Base-by-base conservation (phyloP, 805 yeast genomes). In the Saccharomycopsis capsularis region DNA sequence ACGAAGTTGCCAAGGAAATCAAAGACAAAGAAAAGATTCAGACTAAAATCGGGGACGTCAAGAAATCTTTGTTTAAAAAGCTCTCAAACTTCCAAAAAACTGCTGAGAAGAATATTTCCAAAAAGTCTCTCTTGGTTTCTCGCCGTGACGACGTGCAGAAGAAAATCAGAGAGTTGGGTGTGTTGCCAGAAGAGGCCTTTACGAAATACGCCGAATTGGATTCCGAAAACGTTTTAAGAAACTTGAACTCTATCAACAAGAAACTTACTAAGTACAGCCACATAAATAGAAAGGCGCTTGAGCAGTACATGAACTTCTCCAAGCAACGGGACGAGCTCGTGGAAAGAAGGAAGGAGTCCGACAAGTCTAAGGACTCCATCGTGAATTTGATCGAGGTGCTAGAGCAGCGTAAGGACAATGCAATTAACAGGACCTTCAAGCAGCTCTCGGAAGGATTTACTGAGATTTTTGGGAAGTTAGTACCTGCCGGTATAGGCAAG, bases 201-300 rank as follows among this genome's bases (percentile, higher is more conserved):
- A 60, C 66, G 1, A 60, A 64, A 30, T 77, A 71, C 57, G 73
- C 70, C 32, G 62, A 66, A 32, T 57, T 68, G 18, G 60, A 67
- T 2, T 77, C 87, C 9, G 79, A 76, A 35, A 70, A 73, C 4
- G 63, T 90, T 29, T 63, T 85, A 43, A 58, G 63, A 15, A 68
- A 73, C 46, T 69, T 88, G 52, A 79, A 76, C 45, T 64, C 64
- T 24, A 74, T 78, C 4, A 78, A 81, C 38, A 76, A 74, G 32
- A 76, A 74, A 25, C 67, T 91, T 36, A 75, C 78, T 40, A 72
- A 76, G 56, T 82, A 77, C 61, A 75, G 78, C 22, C 95, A 88
- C 62, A 85, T 93, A 44, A 91, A 91, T 66, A 85, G 84, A 61
- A 86, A 88, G 59, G 96, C 98, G 0, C 69, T 85, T 56, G 97